A percentile compares a stretch with the other conserved stretches of the same genome.
Evolutionary conservation across 2,329 filamentous ascomycete species (phyloP).

Genomic region (Aureobasidium namibiae): DNA sequence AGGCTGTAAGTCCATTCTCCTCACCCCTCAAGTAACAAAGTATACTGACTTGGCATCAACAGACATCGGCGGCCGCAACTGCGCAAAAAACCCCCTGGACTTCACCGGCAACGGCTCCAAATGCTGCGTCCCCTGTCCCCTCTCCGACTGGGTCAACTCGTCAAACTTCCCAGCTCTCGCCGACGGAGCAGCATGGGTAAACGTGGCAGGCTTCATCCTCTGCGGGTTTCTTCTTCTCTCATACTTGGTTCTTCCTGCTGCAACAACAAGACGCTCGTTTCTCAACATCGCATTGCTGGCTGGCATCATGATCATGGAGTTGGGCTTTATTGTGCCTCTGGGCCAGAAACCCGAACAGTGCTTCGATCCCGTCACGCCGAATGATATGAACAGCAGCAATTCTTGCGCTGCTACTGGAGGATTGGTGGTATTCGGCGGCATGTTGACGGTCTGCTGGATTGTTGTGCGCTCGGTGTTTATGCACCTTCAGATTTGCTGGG

Average conservation of each 20-base stretch:
- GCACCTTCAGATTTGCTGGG: slow-evolving; percentile 32
- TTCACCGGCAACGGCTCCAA: slow-evolving; percentile 16
- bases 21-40: too few species aligned
- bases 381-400: slow-evolving; percentile 65
- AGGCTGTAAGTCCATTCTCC: slow-evolving; percentile 18
- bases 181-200: slow-evolving; percentile 69
- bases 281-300: slow-evolving; percentile 71
- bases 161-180: slow-evolving; percentile 47
- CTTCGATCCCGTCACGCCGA: slow-evolving; percentile 74
- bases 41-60: not conserved
- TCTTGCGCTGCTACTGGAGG: slow-evolving; percentile 75
- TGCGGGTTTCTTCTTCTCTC: slow-evolving; percentile 68
- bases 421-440: slow-evolving; percentile 69
- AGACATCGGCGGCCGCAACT: slow-evolving; percentile 20
- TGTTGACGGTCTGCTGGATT: slow-evolving; percentile 70
- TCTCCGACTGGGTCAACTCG: slow-evolving; percentile 62
- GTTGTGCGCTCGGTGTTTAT: slow-evolving; percentile 45
- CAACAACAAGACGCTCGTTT: slow-evolving; percentile 77
- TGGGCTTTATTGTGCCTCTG: slow-evolving; percentile 77
- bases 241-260: slow-evolving; percentile 66
- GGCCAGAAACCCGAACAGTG: slow-evolving; percentile 67
- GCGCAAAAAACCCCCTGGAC: slow-evolving; percentile 21
- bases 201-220: slow-evolving; percentile 60
- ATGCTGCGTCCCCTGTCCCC: slow-evolving; percentile 80
- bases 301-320: slow-evolving; percentile 64